These are phyloP conservation scores for Chaetomidium leptoderma DNA, from an alignment of 495 filamentous ascomycete species.

Conservation along the genomic window DNA sequence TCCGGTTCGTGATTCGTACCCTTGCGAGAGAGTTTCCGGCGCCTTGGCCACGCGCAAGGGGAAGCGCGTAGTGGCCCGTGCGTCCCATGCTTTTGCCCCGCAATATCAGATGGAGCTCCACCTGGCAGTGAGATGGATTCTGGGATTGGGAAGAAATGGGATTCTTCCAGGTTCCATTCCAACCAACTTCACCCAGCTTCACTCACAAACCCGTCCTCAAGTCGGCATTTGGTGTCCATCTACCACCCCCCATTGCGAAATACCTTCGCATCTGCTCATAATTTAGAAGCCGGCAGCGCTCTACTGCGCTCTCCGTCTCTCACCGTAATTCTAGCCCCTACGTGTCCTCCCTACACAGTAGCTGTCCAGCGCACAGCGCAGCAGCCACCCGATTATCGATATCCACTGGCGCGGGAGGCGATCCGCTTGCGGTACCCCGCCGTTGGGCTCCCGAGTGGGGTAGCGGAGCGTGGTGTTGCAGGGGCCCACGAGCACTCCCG, in stretches of 20 bases:
- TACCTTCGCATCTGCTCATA: too few species aligned
- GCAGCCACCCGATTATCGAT: constrained; percentile 11
- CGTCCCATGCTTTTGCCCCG: not conserved
- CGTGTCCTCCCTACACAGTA: not conserved
- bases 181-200: not conserved
- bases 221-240: too few species aligned
- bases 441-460: constrained; percentile 18
- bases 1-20: too few species aligned
- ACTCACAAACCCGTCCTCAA: too few species aligned
- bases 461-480: constrained; percentile 7
- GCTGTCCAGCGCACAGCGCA: constrained; percentile 3
- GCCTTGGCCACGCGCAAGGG: not conserved
- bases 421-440: constrained; percentile 30
- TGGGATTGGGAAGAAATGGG: not conserved
- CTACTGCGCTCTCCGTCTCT: not conserved
- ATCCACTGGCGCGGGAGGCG: constrained; percentile 21
- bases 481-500: constrained; percentile 4
- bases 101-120: not conserved
- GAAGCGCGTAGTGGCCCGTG: not conserved
- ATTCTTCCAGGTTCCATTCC: too few species aligned
- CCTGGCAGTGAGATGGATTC: not conserved
- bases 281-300: too few species aligned
- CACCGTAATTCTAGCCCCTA: not conserved
- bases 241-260: too few species aligned
- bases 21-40: not conserved